Evolutionary conservation across 2,329 filamentous ascomycete species (phyloP).

Genomic region (Curvularia spicifera): DNA sequence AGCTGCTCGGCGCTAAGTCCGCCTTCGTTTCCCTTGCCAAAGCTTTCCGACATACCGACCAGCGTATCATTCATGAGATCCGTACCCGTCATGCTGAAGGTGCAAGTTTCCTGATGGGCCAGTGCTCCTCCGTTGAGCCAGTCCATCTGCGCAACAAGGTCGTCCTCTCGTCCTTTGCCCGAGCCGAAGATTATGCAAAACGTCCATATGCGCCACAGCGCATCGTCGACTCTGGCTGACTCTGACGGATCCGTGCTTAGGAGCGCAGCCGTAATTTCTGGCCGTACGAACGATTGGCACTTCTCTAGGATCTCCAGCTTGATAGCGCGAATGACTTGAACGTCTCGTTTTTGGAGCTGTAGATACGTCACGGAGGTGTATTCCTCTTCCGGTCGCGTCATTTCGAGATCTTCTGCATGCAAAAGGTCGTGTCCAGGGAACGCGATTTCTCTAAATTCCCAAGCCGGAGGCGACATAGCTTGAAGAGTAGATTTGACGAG

Average conservation of each 20-base stretch:
- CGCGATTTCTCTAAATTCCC: constrained; percentile 66
- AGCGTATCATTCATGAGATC: constrained; percentile 61
- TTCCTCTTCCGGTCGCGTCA: constrained; percentile 57
- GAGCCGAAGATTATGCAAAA: constrained; percentile 69
- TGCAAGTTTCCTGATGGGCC: constrained; percentile 56
- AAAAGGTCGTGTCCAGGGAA: constrained; percentile 57
- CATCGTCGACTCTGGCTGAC: constrained; percentile 63
- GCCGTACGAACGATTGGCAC: constrained; percentile 62
- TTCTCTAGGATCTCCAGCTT: constrained; percentile 63
- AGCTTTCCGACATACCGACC: constrained; percentile 63
- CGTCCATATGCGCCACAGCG: constrained; percentile 70
- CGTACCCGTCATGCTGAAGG: constrained; percentile 56
- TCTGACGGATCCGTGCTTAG: constrained; percentile 55
- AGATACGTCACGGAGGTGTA: constrained; percentile 62
- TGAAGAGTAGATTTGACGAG: constrained; percentile 60
- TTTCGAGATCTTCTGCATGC: constrained; percentile 51
- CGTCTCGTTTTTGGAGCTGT: constrained; percentile 59
- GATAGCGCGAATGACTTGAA: constrained; percentile 60
- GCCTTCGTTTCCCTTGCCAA: constrained; percentile 62
- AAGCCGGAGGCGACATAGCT: constrained; percentile 63
- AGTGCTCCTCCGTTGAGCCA: constrained; percentile 66
- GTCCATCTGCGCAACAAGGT: constrained; percentile 65
- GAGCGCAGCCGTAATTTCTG: constrained; percentile 62
- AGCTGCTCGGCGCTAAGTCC: constrained; percentile 63
- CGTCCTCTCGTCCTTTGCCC: constrained; percentile 63